Evolutionary conservation across 2,329 filamentous ascomycete genomes (phyloP).

Genomic region (Fusarium sp.): DNA sequence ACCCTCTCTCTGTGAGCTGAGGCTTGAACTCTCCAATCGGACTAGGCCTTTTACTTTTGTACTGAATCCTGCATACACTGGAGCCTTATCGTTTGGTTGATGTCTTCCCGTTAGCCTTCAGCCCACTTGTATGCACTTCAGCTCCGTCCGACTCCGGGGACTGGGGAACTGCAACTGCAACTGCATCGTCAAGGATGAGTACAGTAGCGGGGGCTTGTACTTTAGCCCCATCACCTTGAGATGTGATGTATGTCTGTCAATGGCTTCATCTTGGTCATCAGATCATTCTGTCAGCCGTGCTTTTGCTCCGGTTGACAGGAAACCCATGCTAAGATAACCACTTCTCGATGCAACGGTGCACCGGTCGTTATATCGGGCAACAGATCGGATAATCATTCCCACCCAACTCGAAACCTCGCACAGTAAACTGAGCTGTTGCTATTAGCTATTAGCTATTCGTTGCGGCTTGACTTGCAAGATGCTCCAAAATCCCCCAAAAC

Average conservation of each 20-base stretch:
- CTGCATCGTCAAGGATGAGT: constrained; percentile 21
- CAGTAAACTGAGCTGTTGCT: constrained; percentile 15
- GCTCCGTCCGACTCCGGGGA: constrained; percentile 41
- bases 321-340: constrained; percentile 10
- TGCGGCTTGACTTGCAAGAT: constrained; percentile 2
- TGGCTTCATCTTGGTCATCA: constrained; percentile 38
- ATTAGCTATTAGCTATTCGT: background rate
- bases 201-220: constrained; percentile 13
- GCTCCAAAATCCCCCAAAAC: background rate
- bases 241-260: constrained; percentile 14
- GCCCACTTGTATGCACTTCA: constrained; percentile 26
- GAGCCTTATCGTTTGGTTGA: constrained; percentile 2
- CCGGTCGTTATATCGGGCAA: constrained; percentile 28
- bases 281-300: constrained; percentile 17
- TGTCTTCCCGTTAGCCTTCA: constrained; percentile 11
- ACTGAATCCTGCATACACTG: too few relatives aligned
- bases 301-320: constrained; percentile 1
- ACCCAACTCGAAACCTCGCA: constrained; percentile 10
- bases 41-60: constrained; percentile 22
- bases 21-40: constrained; percentile 22
- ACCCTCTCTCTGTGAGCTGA: constrained; percentile 35
- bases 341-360: constrained; percentile 13
- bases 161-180: constrained; percentile 24
- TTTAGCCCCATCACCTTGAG: constrained; percentile 4
- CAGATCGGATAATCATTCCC: constrained; percentile 31